These are phyloP conservation scores for Trichoderma gamsii DNA, from an alignment of 495 filamentous ascomycete species.

Conservation along the genomic window DNA sequence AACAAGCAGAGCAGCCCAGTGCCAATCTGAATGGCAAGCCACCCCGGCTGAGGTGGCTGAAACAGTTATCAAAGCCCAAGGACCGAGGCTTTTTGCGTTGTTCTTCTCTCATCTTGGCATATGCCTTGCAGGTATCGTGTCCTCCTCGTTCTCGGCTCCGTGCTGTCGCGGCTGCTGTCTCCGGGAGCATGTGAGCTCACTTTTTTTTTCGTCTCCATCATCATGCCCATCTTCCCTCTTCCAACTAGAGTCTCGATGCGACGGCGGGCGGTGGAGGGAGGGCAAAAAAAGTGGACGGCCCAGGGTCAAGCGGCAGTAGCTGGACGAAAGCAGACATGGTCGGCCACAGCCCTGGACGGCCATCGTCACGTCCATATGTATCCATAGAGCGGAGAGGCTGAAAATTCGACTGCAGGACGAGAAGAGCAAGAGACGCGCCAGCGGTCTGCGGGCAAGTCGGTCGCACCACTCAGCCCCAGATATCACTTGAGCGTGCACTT, in stretches of 20 bases:
- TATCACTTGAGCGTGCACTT: no score
- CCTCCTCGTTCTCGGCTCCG: background rate
- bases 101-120: background rate
- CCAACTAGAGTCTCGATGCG: background rate
- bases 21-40: background rate
- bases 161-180: background rate
- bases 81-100: slow-evolving; percentile 1
- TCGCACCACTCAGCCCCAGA: no score
- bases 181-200: background rate
- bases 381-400: background rate
- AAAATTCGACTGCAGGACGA: no score
- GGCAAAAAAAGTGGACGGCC: background rate
- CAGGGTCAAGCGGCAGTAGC: background rate
- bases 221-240: background rate
- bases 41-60: slow-evolving; percentile 2
- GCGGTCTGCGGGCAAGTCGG: no score
- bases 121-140: background rate
- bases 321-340: background rate
- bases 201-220: background rate
- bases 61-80: slow-evolving; percentile 10
- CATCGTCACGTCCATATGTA: no score
- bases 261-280: slow-evolving; percentile 2
- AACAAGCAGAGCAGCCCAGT: background rate
- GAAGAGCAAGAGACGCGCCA: no score
- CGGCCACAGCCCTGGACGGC: no score